These are phyloP conservation scores for Tylopilus sp. DNA, from an alignment of 768 basidiomycete genomes.

Conservation along the genomic window DNA sequence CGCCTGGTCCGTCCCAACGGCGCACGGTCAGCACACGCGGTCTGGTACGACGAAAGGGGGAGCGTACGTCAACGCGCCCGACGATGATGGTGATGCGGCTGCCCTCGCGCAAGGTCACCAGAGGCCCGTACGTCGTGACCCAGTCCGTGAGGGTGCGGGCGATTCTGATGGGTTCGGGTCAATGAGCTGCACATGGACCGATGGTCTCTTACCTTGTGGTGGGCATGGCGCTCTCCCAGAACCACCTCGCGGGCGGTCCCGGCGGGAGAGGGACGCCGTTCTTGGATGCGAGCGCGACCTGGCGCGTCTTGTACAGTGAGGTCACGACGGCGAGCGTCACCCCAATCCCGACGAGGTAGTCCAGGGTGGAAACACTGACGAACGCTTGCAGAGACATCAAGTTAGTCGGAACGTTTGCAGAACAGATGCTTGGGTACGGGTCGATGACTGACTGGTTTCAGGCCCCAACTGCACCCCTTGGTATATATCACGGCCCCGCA, in stretches of 20 bases:
- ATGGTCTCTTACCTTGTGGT: conserved; percentile 13
- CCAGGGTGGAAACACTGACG: no score
- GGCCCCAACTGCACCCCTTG: no score
- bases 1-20: conserved; percentile 37
- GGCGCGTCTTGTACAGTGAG: neutral
- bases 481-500: no score
- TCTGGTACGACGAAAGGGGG: neutral
- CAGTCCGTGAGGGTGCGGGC: conserved; percentile 44
- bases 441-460: no score
- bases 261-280: conserved; percentile 21
- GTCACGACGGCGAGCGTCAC: neutral
- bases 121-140: conserved; percentile 54
- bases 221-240: conserved; percentile 22
- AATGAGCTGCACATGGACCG: neutral
- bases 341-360: conserved; percentile 2
- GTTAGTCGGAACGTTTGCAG: no score
- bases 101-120: conserved; percentile 53
- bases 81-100: conserved; percentile 16
- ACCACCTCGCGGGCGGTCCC: conserved; percentile 25
- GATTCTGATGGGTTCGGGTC: conserved; percentile 2
- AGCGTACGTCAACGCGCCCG: conserved; percentile 20
- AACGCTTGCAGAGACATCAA: no score
- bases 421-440: no score
- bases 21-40: neutral
- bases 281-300: neutral